These are phyloP conservation scores for Coemansia sp. DNA, from an alignment of 192 early-diverging fungal species.

Conservation along the genomic window DNA sequence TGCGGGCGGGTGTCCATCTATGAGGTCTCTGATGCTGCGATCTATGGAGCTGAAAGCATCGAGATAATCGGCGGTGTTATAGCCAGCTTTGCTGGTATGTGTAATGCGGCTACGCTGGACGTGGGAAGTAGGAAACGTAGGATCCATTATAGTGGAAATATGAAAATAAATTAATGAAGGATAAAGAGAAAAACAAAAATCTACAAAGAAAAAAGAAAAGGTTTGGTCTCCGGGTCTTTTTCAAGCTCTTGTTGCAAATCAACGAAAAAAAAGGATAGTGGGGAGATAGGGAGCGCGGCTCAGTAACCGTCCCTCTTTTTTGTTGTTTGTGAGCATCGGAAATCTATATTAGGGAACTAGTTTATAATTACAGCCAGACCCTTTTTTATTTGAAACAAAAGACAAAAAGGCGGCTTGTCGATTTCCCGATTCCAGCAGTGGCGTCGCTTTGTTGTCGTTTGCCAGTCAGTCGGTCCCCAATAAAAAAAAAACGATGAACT, in stretches of 20 bases:
- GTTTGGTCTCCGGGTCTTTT: not conserved
- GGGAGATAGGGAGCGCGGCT: not conserved
- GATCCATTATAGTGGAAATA: not conserved
- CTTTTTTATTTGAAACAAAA: not conserved
- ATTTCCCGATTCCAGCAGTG: not conserved
- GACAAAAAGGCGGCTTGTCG: not conserved
- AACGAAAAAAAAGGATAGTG: not conserved
- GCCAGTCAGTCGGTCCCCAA: not conserved
- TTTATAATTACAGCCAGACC: not conserved
- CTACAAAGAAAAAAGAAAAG: not conserved
- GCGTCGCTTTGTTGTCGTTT: not conserved
- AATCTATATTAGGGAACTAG: not conserved
- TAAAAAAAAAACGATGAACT: not conserved
- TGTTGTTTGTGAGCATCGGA: not conserved
- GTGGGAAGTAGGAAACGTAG: not conserved
- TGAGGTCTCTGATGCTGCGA: constrained; percentile 37
- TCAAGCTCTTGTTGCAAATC: not conserved
- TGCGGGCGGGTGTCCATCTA: constrained; percentile 4
- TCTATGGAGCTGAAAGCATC: constrained; percentile 37
- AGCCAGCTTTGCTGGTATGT: not conserved
- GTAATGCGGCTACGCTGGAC: not conserved
- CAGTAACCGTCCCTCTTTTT: not conserved
- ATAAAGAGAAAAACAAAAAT: not conserved
- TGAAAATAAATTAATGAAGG: not conserved
- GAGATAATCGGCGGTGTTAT: constrained; percentile 27